Conservation (phyloP, 1,284 basidiomycete genomes). For the Phlebopus sp. region DNA sequence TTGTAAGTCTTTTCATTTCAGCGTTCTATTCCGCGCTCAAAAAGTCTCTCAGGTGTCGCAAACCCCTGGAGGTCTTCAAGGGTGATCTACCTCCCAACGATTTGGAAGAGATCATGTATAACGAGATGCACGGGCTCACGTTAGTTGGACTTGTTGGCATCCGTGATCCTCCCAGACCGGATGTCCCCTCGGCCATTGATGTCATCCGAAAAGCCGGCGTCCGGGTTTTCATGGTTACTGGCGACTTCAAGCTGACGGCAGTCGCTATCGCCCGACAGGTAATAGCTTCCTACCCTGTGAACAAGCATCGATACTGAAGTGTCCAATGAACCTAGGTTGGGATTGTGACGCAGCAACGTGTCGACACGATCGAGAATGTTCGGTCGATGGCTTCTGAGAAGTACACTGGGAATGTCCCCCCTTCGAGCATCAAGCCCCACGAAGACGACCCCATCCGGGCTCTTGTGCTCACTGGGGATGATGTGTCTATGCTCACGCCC, state of each 20-base stretch:
- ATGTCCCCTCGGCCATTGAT: constrained; percentile 46
- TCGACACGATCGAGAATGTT: constrained; percentile 42
- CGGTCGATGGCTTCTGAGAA: constrained; percentile 19
- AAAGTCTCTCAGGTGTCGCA: constrained; percentile 18
- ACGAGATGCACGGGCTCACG: constrained; percentile 42
- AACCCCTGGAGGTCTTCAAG: constrained; percentile 32
- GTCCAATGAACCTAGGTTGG: constrained; percentile 41
- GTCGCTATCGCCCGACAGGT: constrained; percentile 44
- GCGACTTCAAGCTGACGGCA: constrained; percentile 47
- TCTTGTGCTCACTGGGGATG: constrained; percentile 45
- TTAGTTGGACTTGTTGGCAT: constrained; percentile 60
- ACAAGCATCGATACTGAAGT: not conserved
- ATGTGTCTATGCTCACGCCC: constrained; percentile 42
- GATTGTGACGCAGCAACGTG: constrained; percentile 49
- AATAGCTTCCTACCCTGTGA: not conserved
- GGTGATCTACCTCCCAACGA: constrained; percentile 33
- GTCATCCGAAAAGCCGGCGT: constrained; percentile 47
- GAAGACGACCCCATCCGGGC: constrained; percentile 30
- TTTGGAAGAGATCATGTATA: constrained; percentile 37
- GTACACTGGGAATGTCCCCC: constrained; percentile 13
- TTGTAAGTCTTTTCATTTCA: constrained; percentile 25
- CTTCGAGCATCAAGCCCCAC: constrained; percentile 27
- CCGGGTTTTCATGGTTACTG: constrained; percentile 56
- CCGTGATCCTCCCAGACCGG: constrained; percentile 55
- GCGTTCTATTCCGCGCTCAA: not conserved